Conservation (phyloP, 2,329 filamentous ascomycete genomes). For the Phoma sp. region DNA sequence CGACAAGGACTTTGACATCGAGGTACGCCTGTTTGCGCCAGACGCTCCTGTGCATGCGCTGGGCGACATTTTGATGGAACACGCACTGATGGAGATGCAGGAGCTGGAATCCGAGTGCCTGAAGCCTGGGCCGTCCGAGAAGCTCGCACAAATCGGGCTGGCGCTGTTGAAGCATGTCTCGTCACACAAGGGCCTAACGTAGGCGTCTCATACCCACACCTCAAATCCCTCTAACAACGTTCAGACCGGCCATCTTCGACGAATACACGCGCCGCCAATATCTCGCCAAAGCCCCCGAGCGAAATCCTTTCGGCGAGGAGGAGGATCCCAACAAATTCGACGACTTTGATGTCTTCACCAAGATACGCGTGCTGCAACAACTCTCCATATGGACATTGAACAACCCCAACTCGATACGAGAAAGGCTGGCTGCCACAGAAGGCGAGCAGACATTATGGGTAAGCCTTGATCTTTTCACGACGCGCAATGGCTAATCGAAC, state of each 20-base stretch:
- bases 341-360: constrained; percentile 82
- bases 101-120: constrained; percentile 89
- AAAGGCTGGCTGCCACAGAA: constrained; percentile 85
- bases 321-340: constrained; percentile 77
- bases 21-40: constrained; percentile 65
- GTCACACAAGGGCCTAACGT: constrained; percentile 92
- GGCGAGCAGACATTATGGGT: constrained; percentile 86
- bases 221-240: not conserved
- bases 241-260: constrained; percentile 85
- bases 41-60: constrained; percentile 21
- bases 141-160: constrained; percentile 82
- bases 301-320: constrained; percentile 85
- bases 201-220: constrained; percentile 48
- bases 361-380: constrained; percentile 84
- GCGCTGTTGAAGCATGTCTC: constrained; percentile 91
- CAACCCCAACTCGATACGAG: constrained; percentile 85
- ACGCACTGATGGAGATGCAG: constrained; percentile 59
- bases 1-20: constrained; percentile 85
- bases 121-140: constrained; percentile 73
- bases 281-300: constrained; percentile 75
- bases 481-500: constrained; percentile 26
- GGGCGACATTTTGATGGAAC: constrained; percentile 5
- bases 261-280: constrained; percentile 93
- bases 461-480: constrained; percentile 43
- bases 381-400: constrained; percentile 88